Percentiles rank a stretch among this genome's conserved stretches.
Conservation (phyloP, 192 early-diverging fungal species). For the Umbelopsis vinacea region DNA sequence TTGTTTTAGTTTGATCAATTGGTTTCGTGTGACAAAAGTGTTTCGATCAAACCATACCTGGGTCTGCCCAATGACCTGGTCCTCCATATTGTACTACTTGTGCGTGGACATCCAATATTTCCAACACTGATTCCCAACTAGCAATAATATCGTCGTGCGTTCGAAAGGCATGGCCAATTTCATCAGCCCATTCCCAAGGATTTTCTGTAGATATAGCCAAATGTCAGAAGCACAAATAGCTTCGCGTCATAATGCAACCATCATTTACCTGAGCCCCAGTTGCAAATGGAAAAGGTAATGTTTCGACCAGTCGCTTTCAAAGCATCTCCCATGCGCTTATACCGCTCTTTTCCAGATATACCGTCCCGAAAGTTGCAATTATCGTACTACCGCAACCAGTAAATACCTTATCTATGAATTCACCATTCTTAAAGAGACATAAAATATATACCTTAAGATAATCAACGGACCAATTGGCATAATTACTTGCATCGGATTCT, state of each 20-base stretch:
- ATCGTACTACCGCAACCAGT: slow-evolving; percentile 39
- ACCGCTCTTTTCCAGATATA: slow-evolving; percentile 24
- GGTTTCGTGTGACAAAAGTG: background rate
- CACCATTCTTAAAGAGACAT: background rate
- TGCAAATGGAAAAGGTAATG: slow-evolving; percentile 51
- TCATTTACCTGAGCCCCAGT: slow-evolving; percentile 47
- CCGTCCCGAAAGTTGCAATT: slow-evolving; percentile 53
- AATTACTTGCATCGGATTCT: slow-evolving; percentile 48
- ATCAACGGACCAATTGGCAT: slow-evolving; percentile 61
- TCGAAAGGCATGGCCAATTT: slow-evolving; percentile 3
- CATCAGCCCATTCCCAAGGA: slow-evolving; percentile 15
- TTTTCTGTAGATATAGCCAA: background rate
- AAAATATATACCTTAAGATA: slow-evolving; percentile 46
- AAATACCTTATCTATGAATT: background rate
- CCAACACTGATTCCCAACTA: slow-evolving; percentile 1
- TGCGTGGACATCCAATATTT: slow-evolving; percentile 8
- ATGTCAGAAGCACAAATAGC: background rate
- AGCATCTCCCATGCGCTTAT: slow-evolving; percentile 45
- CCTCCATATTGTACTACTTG: slow-evolving; percentile 14
- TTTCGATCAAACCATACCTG: background rate
- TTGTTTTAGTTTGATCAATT: background rate
- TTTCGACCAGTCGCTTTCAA: slow-evolving; percentile 47
- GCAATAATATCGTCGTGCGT: slow-evolving; percentile 18
- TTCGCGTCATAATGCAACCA: background rate
- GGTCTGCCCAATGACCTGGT: slow-evolving; percentile 17